Evolutionary conservation across 768 basidiomycete species (phyloP), one percentile per base, ranked within the genome.

Genomic region (Rhizopogon rudus): DNA sequence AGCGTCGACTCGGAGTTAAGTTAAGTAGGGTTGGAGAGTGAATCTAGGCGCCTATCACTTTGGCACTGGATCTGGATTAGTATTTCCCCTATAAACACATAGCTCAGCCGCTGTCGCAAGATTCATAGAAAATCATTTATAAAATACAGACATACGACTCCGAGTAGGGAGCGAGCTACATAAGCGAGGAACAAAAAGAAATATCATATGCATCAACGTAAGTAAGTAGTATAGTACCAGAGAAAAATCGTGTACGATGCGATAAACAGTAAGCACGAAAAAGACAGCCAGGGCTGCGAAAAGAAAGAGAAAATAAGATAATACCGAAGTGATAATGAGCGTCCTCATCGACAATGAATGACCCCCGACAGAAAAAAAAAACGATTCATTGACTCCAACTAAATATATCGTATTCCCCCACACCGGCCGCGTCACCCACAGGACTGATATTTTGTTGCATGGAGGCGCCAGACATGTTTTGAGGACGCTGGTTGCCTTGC

Each of bases 361-460:
- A 51, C 53, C 53, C 59, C 60, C 60, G 46, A 37, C 40, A 22
- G 29, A 53, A 44, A 22, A 54, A 25, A 49, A 53, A n/a, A n/a
- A 55, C 51, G 57, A 51, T 62, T 63, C 66, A 72, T 73, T 68
- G 75, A 54, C 73, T 74, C 80, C 84, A 86, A 64, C 80, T 82
- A 66, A 84, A 81, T 58, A 82, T 69, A 58, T 83, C 82, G 61
- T 81, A 79, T 53, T 84, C 84, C 61, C 65, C 73, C 51, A 70
- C 52, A 39, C 75, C 72, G 53, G 71, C 66, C 63, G 72, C 73
- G 62, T 81, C 81, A 61, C 65, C 65, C 53, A 71, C 67, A 55
- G 75, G 72, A 53, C 65, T 70, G 58, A 74, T 73, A 62, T 75
- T 73, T 68, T 75, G 75, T 49, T 78, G 78, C 13, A 66, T 74